These are phyloP conservation scores for Saturnispora dispora DNA, from an alignment of 805 yeast species.

Conservation along the genomic window DNA sequence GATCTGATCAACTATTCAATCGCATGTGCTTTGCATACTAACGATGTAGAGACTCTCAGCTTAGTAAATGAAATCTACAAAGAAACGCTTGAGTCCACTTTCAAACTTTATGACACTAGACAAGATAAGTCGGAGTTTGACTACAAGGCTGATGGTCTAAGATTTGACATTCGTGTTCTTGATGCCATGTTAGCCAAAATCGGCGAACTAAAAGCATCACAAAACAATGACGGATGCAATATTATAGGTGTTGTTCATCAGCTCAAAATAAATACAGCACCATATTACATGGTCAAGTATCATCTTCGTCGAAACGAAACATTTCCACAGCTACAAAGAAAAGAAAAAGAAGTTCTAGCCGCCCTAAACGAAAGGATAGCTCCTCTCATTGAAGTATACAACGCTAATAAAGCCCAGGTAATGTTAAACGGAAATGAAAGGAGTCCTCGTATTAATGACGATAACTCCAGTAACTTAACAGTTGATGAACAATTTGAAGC, in stretches of 20 bases:
- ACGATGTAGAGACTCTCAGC: neutral
- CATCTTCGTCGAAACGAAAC: neutral
- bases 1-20: constrained; percentile 2
- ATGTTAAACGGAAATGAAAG: neutral
- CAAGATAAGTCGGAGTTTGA: neutral
- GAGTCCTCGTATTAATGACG: neutral
- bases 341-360: neutral
- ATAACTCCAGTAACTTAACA: neutral
- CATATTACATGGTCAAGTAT: constrained; percentile 3
- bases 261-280: neutral
- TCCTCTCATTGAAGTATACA: neutral
- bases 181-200: neutral
- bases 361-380: neutral
- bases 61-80: neutral
- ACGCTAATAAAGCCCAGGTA: neutral
- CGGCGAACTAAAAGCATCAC: neutral
- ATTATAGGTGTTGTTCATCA: neutral
- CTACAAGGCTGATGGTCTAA: neutral
- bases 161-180: constrained; percentile 1
- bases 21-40: neutral
- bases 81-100: neutral
- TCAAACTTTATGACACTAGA: neutral
- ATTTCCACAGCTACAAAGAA: neutral
- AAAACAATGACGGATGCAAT: neutral
- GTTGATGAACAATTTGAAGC: constrained; percentile 4